These are phyloP conservation scores for Euphorbia pulcherrima DNA, from an alignment of 345 rosid genomes.

Conservation along the genomic window DNA sequence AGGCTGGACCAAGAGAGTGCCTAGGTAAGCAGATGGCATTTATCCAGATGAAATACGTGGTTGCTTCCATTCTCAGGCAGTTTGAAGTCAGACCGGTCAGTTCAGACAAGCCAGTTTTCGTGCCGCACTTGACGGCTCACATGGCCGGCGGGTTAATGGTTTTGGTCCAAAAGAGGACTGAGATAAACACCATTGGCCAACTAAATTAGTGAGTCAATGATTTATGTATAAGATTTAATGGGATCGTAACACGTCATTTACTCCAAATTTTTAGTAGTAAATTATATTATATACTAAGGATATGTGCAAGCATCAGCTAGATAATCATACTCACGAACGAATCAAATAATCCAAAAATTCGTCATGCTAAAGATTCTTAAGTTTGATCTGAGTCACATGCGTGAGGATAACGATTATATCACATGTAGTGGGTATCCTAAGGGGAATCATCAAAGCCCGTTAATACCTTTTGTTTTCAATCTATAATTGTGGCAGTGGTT, in stretches of 20 bases:
- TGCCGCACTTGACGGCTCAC: constrained; percentile 46
- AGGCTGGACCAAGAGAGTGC: constrained; percentile 49
- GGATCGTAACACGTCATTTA: not conserved
- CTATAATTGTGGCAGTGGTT: no score
- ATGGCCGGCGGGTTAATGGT: constrained; percentile 46
- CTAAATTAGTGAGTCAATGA: constrained; percentile 1
- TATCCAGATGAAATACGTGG: constrained; percentile 46
- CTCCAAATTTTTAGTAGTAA: not conserved
- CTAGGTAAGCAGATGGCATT: constrained; percentile 48
- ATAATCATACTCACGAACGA: not conserved
- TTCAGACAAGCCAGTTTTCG: constrained; percentile 31
- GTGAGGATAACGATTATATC: not conserved
- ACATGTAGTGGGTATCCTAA: not conserved
- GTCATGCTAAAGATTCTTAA: not conserved
- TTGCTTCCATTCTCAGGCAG: constrained; percentile 31
- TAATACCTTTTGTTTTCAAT: not conserved
- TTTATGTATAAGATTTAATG: constrained; percentile 5
- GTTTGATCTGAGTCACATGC: constrained; percentile 5
- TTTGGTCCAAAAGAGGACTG: constrained; percentile 22
- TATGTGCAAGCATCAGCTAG: not conserved
- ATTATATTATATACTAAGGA: not conserved
- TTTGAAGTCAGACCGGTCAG: constrained; percentile 25
- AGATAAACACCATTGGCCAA: not conserved
- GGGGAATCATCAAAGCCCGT: not conserved
- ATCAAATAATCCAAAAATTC: no score